A percentile compares a stretch with the other conserved stretches of the same genome.
Evolutionary conservation across 768 basidiomycete genomes (phyloP).

Genomic region (Hygrophoropsis aurantiaca): DNA sequence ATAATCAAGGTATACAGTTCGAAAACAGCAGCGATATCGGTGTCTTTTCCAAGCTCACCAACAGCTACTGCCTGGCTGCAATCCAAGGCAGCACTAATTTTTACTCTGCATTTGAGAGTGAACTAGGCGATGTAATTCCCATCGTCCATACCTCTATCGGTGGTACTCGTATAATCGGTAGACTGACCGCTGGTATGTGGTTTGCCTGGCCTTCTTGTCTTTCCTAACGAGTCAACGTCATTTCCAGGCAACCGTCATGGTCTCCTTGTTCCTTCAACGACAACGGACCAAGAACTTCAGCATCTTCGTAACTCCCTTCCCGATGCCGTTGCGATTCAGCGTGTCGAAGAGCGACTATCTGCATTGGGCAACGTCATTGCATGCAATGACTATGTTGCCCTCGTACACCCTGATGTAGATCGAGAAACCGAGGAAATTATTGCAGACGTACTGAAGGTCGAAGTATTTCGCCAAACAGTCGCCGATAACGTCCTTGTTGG

Average conservation of each 20-base stretch:
- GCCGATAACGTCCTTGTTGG: constrained; percentile 97
- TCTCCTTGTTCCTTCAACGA: constrained; percentile 91
- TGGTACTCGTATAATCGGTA: constrained; percentile 91
- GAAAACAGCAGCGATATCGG: constrained; percentile 95
- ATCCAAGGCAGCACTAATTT: constrained; percentile 96
- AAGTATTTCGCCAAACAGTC: constrained; percentile 97
- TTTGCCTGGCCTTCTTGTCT: constrained; percentile 14
- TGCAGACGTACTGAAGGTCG: constrained; percentile 97
- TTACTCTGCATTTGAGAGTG: constrained; percentile 95
- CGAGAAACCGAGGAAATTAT: constrained; percentile 99
- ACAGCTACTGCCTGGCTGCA: constrained; percentile 94
- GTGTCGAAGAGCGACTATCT: constrained; percentile 95
- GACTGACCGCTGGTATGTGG: constrained; percentile 94
- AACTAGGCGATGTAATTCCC: constrained; percentile 89
- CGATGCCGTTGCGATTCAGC: constrained; percentile 89
- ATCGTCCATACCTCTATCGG: constrained; percentile 96
- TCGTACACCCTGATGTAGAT: constrained; percentile 97
- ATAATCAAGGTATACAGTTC: constrained; percentile 76
- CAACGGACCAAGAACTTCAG: constrained; percentile 97
- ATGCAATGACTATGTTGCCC: constrained; percentile 97
- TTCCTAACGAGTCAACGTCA: background rate
- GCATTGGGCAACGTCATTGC: constrained; percentile 98
- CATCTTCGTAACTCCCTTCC: constrained; percentile 96
- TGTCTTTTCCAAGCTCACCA: constrained; percentile 96
- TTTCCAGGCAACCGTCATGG: constrained; percentile 89